These are phyloP conservation scores for Coemansia sp. DNA, from an alignment of 192 early-diverging fungal genomes.

Conservation along the genomic window DNA sequence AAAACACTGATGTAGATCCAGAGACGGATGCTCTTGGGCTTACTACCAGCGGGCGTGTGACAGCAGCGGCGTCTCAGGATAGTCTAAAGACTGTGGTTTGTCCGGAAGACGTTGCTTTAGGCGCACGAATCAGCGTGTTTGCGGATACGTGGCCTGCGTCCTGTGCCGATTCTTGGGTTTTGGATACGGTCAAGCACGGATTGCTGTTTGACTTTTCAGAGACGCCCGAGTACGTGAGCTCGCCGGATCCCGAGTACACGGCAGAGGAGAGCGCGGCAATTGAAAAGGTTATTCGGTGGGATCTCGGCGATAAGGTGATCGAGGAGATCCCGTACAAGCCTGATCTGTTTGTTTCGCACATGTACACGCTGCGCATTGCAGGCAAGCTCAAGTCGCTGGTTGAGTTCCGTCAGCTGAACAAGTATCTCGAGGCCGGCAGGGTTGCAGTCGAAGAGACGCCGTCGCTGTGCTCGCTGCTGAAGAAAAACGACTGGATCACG, in stretches of 20 bases:
- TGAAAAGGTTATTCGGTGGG: conserved; percentile 51
- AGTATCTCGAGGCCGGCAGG: conserved; percentile 35
- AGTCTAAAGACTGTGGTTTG: neutral
- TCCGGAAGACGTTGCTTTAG: conserved; percentile 33
- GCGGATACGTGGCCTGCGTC: conserved; percentile 27
- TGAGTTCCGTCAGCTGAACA: conserved; percentile 47
- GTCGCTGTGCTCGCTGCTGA: conserved; percentile 34
- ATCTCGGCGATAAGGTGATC: conserved; percentile 51
- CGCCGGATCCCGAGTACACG: conserved; percentile 33
- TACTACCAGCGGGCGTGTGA: neutral
- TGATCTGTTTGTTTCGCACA: conserved; percentile 45
- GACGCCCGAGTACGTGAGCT: conserved; percentile 15
- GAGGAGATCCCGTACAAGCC: conserved; percentile 37
- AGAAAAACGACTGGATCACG: conserved; percentile 40
- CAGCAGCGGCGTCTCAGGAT: neutral
- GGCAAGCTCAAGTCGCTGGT: conserved; percentile 48
- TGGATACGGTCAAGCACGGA: conserved; percentile 31
- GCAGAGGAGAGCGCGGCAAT: conserved; percentile 45
- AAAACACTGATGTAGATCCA: neutral
- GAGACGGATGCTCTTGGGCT: neutral
- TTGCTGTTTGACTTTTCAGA: conserved; percentile 41
- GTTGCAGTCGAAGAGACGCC: conserved; percentile 29
- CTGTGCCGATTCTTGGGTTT: conserved; percentile 32
- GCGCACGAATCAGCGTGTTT: conserved; percentile 36
- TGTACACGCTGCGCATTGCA: conserved; percentile 43